Evolutionary conservation across 73 alveolate genomes (phyloP).

Genomic region (Breviolum minutum): DNA sequence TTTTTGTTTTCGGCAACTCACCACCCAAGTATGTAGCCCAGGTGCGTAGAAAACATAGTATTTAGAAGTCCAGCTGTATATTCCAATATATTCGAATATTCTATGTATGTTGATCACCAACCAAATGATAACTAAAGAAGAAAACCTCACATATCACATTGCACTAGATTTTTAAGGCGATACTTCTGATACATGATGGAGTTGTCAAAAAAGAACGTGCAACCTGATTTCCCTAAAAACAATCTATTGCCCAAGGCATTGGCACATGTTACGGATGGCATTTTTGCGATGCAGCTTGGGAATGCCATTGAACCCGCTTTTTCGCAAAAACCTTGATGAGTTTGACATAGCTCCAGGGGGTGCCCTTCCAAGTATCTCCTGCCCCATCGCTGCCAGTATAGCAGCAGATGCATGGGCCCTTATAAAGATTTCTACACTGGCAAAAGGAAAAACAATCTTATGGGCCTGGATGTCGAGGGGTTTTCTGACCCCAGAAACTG

Average conservation of each 20-base stretch:
- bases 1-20: not conserved
- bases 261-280: not conserved
- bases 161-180: not conserved
- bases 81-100: not conserved
- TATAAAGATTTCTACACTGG: not conserved
- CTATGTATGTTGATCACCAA: not conserved
- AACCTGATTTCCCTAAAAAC: not conserved
- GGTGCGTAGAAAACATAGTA: not conserved
- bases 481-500: not conserved
- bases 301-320: not conserved
- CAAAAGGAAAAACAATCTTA: not conserved
- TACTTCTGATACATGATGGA: no score
- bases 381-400: not conserved
- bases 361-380: not conserved
- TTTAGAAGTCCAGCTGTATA: not conserved
- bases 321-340: not conserved
- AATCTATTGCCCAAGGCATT: not conserved
- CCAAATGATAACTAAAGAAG: not conserved
- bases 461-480: constrained; percentile 3
- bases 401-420: not conserved
- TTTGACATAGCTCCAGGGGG: not conserved
- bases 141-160: not conserved
- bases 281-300: not conserved
- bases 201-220: not conserved
- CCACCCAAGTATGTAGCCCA: not conserved